phyloP scores from a whole-genome alignment of 805 yeast species.

The Yarrowia sp. region DNA sequence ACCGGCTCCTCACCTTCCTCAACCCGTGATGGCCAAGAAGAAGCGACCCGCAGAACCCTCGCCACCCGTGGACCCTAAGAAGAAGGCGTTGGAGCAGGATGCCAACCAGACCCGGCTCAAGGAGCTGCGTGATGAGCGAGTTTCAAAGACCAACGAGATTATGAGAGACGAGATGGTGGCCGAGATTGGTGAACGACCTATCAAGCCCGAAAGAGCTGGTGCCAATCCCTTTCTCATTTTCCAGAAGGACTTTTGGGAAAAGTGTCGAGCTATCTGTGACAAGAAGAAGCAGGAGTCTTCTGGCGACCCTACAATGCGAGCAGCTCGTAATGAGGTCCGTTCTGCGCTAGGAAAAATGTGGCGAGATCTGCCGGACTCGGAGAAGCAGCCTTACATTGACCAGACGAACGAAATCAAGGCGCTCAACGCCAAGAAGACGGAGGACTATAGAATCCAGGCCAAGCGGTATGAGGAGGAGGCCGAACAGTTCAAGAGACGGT shows the following conservation, averaged over 20 bases:
- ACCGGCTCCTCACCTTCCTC: conserved; percentile 25
- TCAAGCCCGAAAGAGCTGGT: conserved; percentile 51
- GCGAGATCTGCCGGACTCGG: conserved; percentile 52
- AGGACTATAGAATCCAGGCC: conserved; percentile 48
- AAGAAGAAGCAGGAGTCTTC: conserved; percentile 46
- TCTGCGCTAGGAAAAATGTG: conserved; percentile 53
- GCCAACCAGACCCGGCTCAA: conserved; percentile 45
- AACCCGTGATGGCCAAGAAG: conserved; percentile 17
- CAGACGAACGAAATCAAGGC: conserved; percentile 49
- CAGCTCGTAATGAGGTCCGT: conserved; percentile 53
- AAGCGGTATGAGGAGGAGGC: conserved; percentile 52
- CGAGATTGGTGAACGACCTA: conserved; percentile 52
- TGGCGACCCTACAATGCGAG: conserved; percentile 48
- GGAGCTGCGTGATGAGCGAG: conserved; percentile 47
- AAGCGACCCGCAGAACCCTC: conserved; percentile 27
- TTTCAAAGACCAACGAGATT: conserved; percentile 47
- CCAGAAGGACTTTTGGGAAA: conserved; percentile 55
- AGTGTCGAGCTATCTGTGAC: conserved; percentile 51
- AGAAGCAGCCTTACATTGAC: conserved; percentile 52
- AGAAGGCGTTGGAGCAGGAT: conserved; percentile 33
- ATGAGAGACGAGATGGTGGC: conserved; percentile 50
- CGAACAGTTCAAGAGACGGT: conserved; percentile 51
- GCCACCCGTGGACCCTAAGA: conserved; percentile 24
- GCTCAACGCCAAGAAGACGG: conserved; percentile 48
- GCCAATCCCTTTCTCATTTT: conserved; percentile 54